These are phyloP conservation scores for Ashbya aceris DNA, from an alignment of 1,139 yeast species.

Conservation along the genomic window DNA sequence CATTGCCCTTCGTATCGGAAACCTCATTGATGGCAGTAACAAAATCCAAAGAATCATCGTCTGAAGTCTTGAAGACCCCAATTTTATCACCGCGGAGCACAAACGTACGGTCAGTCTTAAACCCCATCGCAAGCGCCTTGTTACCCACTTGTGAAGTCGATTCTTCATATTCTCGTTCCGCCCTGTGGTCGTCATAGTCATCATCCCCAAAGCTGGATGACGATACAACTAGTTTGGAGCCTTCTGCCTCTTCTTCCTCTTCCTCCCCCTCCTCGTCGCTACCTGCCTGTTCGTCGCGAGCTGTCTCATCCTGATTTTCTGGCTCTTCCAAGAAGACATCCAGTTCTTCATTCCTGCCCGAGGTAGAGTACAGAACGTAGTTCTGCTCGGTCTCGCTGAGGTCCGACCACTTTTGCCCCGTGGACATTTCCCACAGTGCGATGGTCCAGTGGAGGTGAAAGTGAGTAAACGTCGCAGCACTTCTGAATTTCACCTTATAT, in stretches of 20 bases:
- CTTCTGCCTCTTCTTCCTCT: constrained; percentile 21
- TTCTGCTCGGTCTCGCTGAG: constrained; percentile 37
- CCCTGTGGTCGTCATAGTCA: constrained; percentile 22
- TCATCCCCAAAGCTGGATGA: constrained; percentile 2
- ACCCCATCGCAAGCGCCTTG: constrained; percentile 61
- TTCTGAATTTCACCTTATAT: constrained; percentile 51
- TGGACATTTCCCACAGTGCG: constrained; percentile 54
- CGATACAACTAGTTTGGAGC: not conserved
- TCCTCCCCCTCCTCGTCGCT: constrained; percentile 19
- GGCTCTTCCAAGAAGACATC: constrained; percentile 27
- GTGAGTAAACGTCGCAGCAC: constrained; percentile 33
- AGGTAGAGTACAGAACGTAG: constrained; percentile 40
- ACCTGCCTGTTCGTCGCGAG: constrained; percentile 16
- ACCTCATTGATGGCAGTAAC: constrained; percentile 59
- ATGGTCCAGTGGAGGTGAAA: constrained; percentile 48
- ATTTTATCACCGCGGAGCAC: constrained; percentile 71
- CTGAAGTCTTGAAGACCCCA: constrained; percentile 66
- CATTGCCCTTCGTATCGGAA: constrained; percentile 41
- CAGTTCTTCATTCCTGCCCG: constrained; percentile 33
- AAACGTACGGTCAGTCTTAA: constrained; percentile 59
- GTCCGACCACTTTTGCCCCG: constrained; percentile 42
- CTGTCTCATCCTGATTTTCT: constrained; percentile 14
- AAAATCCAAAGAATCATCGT: constrained; percentile 45
- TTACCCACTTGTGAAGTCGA: constrained; percentile 31
- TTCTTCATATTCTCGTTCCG: constrained; percentile 16